Conservation (phyloP, 805 yeast genomes). For the Starmera amethionina region DNA sequence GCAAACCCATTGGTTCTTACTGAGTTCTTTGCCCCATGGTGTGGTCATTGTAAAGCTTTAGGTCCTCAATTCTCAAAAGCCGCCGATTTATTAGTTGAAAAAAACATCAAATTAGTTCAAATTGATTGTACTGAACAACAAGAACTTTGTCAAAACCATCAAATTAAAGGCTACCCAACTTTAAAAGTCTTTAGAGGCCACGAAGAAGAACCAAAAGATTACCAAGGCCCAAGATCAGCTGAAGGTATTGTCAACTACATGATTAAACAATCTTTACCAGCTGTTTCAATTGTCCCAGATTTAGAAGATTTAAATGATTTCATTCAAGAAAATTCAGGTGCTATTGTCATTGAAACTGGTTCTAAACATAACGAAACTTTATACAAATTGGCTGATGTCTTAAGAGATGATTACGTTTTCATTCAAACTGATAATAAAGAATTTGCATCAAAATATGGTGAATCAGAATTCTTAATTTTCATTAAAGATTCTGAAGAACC, state of each 20-base stretch:
- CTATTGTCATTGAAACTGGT: constrained; percentile 49
- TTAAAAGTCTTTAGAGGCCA: constrained; percentile 59
- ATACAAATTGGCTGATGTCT: constrained; percentile 46
- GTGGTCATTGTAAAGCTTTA: constrained; percentile 88
- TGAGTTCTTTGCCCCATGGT: constrained; percentile 95
- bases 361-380: constrained; percentile 46
- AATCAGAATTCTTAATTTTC: constrained; percentile 20
- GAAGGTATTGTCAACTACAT: constrained; percentile 69
- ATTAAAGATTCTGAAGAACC: constrained; percentile 22
- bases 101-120: constrained; percentile 68
- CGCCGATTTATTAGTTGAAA: constrained; percentile 49
- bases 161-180: constrained; percentile 77
- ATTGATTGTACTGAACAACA: constrained; percentile 76
- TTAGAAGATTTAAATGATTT: constrained; percentile 41
- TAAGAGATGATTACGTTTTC: constrained; percentile 59
- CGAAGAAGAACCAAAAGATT: constrained; percentile 41
- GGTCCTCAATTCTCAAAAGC: constrained; percentile 78
- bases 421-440: constrained; percentile 33
- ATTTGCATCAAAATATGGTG: constrained; percentile 25
- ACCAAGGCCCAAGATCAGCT: constrained; percentile 79
- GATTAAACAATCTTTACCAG: constrained; percentile 75
- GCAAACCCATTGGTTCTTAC: constrained; percentile 74
- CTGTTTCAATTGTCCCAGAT: constrained; percentile 43
- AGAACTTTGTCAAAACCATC: constrained; percentile 57
- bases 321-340: constrained; percentile 34